Evolutionary conservation across 257 asterid species (phyloP), one percentile per base, ranked within the genome.

Genomic region (Perilla frutescens): DNA sequence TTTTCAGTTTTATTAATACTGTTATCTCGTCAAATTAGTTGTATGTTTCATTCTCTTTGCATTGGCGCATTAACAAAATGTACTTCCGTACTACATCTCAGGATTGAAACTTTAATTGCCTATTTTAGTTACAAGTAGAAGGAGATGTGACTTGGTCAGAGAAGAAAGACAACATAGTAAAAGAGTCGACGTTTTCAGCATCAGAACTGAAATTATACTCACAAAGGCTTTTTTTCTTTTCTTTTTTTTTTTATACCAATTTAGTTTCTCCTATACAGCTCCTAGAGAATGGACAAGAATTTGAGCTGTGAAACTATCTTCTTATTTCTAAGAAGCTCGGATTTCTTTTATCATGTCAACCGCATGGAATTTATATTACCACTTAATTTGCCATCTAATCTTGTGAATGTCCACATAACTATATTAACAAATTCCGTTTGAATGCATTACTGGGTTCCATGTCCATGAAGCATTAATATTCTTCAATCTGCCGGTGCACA

Each of bases 261-360:
- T 51, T 39, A 50, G 66, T 48, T 45, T 56, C 49, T 39, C 45
- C 59, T 65, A 67, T 56, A 29, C 72, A 47, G 55, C 53, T 70
- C 68, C 55, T 8, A 55, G 59, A 31, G 57, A 51, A 76, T 70
- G 76, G 34, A 36, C 15, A 47, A 31, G 62, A 71, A 57, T 31
- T 58, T 72, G 58, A 71, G 69, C 72, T 54, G 37, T 64, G 74
- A 32, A 57, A 62, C 66, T 48, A 63, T 62, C 39, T 58, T 66
- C 53, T 49, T 55, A 4, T 3, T 8, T 20, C 26, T 20, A 20
- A 20, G 26, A 20, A 7, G 5, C 29, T 20, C 2, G 1, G 2
- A 55, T 49, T 39, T 47, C 41, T 14, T 59, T 63, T 64, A 5
- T 72, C 45, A 58, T 37, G 55, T 65, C 71, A 70, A 39, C 47